Evolutionary conservation across 1,139 yeast genomes (phyloP), one percentile per base, ranked within the genome.

Genomic region (Pichia sp.): DNA sequence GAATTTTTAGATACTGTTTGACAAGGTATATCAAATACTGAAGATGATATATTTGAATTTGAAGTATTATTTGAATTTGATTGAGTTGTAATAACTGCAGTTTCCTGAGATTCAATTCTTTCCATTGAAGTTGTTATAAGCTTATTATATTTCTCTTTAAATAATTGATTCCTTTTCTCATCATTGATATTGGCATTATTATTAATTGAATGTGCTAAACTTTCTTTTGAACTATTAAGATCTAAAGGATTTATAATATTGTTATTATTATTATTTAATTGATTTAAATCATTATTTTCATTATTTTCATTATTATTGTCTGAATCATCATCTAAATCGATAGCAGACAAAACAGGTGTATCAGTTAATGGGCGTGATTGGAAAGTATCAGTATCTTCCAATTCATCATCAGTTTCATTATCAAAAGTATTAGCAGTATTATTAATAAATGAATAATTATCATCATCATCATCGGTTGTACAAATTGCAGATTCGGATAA

Each of bases 1-100:
- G 90, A 79, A 3, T 78, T 78, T 50, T 85, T 82, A 2, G 92
- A 82, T 38, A 87, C 76, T 0, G 97, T 89, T 55, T 89, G 84
- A 2, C 97, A 97, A 0, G 97, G 97, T 10, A 90, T 87, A 57
- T 89, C 95, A 43, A 90, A 73, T 0, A 96, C 27, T 6, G 45
- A 34, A 24, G 39, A 29, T 10, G 12, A 6, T 16, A 23, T 20
- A 10, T 20, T 31, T n/a, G 20, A 10, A 6, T 20, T 37, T 22
- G 45, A 38, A 12, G 30, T 42, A 32, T 25, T 23, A 23, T 35
- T 35, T 33, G 35, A 23, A 6, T 36, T 12, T 16, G 30, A n/a
- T 24, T 24, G 27, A 22, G n/a, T 24, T 6, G 41, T 37, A 5
- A 34, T 28, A 16, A 30, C 40, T 24, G 45, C 42, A 2, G 40